phyloP scores from a whole-genome alignment of 1,139 yeast genomes.

The Candida pseudoviswanathii region DNA sequence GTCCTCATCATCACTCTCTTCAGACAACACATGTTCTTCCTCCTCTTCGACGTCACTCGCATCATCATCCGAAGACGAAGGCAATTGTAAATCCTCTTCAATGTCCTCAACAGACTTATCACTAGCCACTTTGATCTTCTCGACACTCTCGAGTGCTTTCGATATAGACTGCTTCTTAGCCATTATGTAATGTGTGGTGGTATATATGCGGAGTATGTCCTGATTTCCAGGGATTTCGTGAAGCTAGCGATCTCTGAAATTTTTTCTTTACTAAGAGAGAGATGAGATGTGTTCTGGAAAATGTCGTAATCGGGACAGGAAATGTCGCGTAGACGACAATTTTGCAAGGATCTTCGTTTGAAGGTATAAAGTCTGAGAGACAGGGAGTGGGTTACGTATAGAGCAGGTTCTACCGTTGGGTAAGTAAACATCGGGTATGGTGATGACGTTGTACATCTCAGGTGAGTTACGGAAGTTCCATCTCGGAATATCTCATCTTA shows the following conservation, averaged over 20 bases:
- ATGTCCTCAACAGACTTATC: conserved; percentile 27
- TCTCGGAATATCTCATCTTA: too few relatives aligned
- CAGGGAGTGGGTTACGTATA: too few relatives aligned
- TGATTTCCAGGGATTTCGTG: too few relatives aligned
- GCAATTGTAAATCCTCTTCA: conserved; percentile 35
- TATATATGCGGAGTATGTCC: too few relatives aligned
- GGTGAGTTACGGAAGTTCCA: too few relatives aligned
- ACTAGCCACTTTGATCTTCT: conserved; percentile 6
- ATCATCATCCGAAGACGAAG: conserved; percentile 31
- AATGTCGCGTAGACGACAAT: neutral
- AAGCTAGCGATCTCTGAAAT: neutral
- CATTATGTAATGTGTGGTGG: neutral
- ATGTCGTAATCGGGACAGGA: neutral
- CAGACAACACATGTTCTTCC: conserved; percentile 21
- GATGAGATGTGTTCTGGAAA: neutral
- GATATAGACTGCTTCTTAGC: conserved; percentile 5
- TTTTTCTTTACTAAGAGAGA: neutral
- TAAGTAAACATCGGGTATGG: too few relatives aligned
- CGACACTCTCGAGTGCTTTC: conserved; percentile 1
- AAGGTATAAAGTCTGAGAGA: too few relatives aligned
- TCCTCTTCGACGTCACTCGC: conserved; percentile 22
- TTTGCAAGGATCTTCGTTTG: too few relatives aligned
- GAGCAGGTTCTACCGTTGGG: too few relatives aligned
- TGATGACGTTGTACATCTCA: too few relatives aligned
- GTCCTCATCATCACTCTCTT: conserved; percentile 20